Conservation (phyloP, 2,329 filamentous ascomycete species). For the Teratosphaeria zuluensis region DNA sequence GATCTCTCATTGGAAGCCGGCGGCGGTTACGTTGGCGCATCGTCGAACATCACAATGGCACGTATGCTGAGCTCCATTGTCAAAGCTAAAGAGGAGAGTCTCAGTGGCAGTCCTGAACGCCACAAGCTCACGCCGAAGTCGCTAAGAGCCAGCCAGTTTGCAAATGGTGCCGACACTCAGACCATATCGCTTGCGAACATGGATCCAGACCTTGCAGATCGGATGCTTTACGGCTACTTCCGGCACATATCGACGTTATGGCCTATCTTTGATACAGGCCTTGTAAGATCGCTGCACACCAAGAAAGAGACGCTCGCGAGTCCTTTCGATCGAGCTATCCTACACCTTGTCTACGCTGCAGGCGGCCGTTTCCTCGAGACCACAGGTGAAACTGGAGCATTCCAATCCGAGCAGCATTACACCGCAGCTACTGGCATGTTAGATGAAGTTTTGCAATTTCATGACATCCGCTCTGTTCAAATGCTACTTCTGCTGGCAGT, state of each 20-base stretch:
- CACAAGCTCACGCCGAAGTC: background rate
- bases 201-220: background rate
- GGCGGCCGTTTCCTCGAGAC: slow-evolving; percentile 23
- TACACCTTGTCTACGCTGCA: slow-evolving; percentile 26
- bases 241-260: background rate
- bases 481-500: slow-evolving; percentile 26
- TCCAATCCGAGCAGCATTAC: slow-evolving; percentile 24
- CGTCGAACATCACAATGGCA: background rate
- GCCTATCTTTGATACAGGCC: background rate
- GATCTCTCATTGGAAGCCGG: background rate
- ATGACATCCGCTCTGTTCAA: slow-evolving; percentile 22
- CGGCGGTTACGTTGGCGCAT: background rate
- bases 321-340: background rate
- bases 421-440: slow-evolving; percentile 23
- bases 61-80: background rate
- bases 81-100: background rate
- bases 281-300: background rate
- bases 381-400: slow-evolving; percentile 21
- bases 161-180: background rate
- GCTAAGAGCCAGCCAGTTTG: background rate
- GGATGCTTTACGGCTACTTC: background rate
- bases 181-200: background rate
- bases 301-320: too few relatives aligned
- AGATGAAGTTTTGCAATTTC: slow-evolving; percentile 26
- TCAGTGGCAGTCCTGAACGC: background rate